These are phyloP conservation scores for Torulaspora indica DNA, from an alignment of 805 yeast genomes.

Conservation along the genomic window DNA sequence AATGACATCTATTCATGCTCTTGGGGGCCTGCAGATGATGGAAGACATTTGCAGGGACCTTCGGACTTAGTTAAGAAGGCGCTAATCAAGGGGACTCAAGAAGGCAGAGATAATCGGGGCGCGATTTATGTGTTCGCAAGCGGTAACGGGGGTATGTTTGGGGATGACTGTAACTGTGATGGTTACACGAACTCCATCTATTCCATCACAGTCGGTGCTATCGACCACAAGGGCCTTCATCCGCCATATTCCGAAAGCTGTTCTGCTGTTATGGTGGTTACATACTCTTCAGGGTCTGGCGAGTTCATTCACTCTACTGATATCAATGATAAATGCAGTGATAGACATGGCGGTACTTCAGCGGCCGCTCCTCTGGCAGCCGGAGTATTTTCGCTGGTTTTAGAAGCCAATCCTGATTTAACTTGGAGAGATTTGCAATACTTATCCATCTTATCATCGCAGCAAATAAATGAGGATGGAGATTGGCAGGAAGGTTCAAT, in stretches of 20 bases:
- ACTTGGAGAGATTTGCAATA: conserved; percentile 97
- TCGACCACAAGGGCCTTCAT: conserved; percentile 80
- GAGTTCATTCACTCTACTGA: conserved; percentile 89
- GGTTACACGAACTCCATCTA: conserved; percentile 95
- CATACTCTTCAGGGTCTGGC: conserved; percentile 87
- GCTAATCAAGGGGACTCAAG: conserved; percentile 72
- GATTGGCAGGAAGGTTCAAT: conserved; percentile 70
- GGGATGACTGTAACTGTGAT: conserved; percentile 92
- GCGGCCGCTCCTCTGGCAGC: conserved; percentile 99
- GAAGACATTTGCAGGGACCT: conserved; percentile 80
- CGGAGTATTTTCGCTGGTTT: conserved; percentile 80
- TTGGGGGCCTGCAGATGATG: conserved; percentile 98
- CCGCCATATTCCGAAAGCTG: conserved; percentile 91
- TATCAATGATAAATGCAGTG: conserved; percentile 62
- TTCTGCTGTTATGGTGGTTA: conserved; percentile 89
- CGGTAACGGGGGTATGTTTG: conserved; percentile 82
- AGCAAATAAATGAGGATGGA: conserved; percentile 66
- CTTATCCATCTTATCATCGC: conserved; percentile 65
- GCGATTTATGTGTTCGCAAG: conserved; percentile 91
- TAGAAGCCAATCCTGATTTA: conserved; percentile 77
- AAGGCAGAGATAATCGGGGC: conserved; percentile 79
- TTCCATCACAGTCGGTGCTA: conserved; percentile 91
- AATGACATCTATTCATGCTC: conserved; percentile 96
- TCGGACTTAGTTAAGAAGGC: conserved; percentile 74
- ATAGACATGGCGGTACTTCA: conserved; percentile 89